A percentile compares a stretch with the other conserved stretches of the same genome.
These are phyloP conservation scores for Claviceps africana DNA, from an alignment of 2,329 filamentous ascomycete genomes.

Conservation along the genomic window DNA sequence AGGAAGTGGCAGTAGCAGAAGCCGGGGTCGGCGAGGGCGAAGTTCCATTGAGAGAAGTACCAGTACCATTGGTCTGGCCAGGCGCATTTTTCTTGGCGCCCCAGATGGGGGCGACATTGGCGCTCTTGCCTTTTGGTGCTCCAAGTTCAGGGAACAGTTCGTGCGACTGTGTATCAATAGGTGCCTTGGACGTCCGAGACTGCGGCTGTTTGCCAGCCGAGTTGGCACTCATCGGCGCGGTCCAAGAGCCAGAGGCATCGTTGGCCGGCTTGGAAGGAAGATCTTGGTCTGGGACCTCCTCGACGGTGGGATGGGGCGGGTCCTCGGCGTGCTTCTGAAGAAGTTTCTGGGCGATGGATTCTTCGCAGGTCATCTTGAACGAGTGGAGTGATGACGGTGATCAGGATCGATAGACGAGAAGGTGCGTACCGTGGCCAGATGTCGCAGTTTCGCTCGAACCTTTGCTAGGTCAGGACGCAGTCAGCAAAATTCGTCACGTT, in stretches of 20 bases:
- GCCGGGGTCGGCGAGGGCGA: slow-evolving; percentile 50
- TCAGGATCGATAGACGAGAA: neutral
- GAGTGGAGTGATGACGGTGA: neutral
- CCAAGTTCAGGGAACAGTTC: slow-evolving; percentile 92
- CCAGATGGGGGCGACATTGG: slow-evolving; percentile 61
- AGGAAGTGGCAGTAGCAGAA: slow-evolving; percentile 36
- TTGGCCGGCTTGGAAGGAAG: slow-evolving; percentile 41
- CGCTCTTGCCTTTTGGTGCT: slow-evolving; percentile 50
- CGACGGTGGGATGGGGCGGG: slow-evolving; percentile 52
- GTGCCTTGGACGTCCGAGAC: slow-evolving; percentile 25
- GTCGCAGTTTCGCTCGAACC: no score
- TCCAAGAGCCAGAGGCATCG: slow-evolving; percentile 32
- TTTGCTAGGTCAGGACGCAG: neutral
- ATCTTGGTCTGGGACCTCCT: slow-evolving; percentile 73
- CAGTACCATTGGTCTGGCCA: slow-evolving; percentile 39
- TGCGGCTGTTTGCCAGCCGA: slow-evolving; percentile 56
- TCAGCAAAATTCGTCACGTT: neutral
- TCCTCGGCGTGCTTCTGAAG: slow-evolving; percentile 45
- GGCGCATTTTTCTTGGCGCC: slow-evolving; percentile 50
- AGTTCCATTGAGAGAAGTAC: slow-evolving; percentile 35
- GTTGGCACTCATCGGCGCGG: slow-evolving; percentile 43
- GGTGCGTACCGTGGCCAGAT: neutral
- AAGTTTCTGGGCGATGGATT: slow-evolving; percentile 47
- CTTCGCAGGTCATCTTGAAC: slow-evolving; percentile 32
- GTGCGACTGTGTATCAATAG: slow-evolving; percentile 71